A percentile compares a stretch with the other conserved stretches of the same genome.
These are phyloP conservation scores for Blastomyces emzantsi DNA, from an alignment of 2,329 filamentous ascomycete genomes.

Conservation along the genomic window DNA sequence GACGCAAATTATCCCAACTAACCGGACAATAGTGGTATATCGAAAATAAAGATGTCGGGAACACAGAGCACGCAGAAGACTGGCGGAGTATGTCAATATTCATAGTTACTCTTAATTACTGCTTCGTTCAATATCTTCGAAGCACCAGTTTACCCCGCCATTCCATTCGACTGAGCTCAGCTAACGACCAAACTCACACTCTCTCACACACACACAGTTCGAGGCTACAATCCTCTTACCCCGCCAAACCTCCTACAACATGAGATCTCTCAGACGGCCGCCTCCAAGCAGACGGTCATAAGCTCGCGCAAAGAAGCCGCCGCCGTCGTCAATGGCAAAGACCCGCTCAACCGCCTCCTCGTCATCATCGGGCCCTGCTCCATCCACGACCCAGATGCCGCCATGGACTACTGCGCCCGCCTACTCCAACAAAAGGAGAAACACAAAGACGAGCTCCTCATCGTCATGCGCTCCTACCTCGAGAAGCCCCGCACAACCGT, in stretches of 20 bases:
- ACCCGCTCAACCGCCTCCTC: constrained; percentile 51
- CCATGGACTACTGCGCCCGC: constrained; percentile 84
- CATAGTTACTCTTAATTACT: not conserved
- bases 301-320: constrained; percentile 52
- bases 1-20: not conserved
- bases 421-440: constrained; percentile 75
- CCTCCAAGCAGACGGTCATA: constrained; percentile 46
- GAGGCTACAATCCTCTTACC: constrained; percentile 87
- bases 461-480: constrained; percentile 96
- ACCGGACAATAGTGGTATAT: constrained; percentile 55
- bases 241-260: constrained; percentile 91
- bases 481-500: constrained; percentile 98
- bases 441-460: constrained; percentile 78
- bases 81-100: constrained; percentile 60
- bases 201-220: constrained; percentile 44
- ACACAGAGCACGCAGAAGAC: constrained; percentile 64
- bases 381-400: constrained; percentile 87
- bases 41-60: constrained; percentile 69
- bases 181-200: not conserved
- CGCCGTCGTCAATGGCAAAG: constrained; percentile 51
- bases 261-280: constrained; percentile 57
- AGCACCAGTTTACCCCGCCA: not conserved
- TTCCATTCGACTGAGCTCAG: constrained; percentile 8
- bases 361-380: constrained; percentile 93
- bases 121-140: not conserved